phyloP scores from a whole-genome alignment of 2,329 filamentous ascomycete species.

The Ascochyta koolunga region DNA sequence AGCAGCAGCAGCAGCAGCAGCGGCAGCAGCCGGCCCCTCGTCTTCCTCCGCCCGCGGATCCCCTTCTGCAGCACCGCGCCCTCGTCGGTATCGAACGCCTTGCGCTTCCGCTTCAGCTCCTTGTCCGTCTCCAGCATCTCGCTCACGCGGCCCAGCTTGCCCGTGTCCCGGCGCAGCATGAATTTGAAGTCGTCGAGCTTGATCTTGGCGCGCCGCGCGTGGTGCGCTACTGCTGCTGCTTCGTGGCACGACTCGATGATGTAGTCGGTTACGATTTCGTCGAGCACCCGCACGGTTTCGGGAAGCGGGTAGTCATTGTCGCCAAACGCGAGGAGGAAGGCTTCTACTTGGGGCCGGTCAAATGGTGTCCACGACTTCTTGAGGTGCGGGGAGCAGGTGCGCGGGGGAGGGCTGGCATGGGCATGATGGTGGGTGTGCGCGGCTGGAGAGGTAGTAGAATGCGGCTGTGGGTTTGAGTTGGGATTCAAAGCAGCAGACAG shows the following conservation, averaged over 20 bases:
- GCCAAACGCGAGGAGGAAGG: constrained; percentile 80
- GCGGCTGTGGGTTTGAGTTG: too few relatives aligned
- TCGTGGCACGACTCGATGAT: constrained; percentile 92
- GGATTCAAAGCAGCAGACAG: not conserved
- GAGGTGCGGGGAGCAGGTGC: constrained; percentile 9
- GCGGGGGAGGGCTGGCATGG: constrained; percentile 14
- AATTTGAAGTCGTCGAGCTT: constrained; percentile 99
- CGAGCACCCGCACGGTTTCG: constrained; percentile 83
- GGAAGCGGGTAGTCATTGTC: constrained; percentile 79
- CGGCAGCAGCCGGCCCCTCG: not conserved
- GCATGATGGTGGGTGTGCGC: not conserved
- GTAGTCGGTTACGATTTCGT: constrained; percentile 93
- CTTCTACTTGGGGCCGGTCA: constrained; percentile 61
- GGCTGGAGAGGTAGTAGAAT: not conserved
- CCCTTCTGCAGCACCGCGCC: constrained; percentile 59
- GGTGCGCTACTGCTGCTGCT: constrained; percentile 82
- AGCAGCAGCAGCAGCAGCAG: not conserved
- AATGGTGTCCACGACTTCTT: constrained; percentile 9
- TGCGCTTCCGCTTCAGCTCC: constrained; percentile 81
- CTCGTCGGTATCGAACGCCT: constrained; percentile 73
- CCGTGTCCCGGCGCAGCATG: constrained; percentile 81
- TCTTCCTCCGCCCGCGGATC: constrained; percentile 20
- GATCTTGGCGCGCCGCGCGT: constrained; percentile 91
- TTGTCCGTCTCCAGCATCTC: constrained; percentile 89
- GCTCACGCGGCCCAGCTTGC: constrained; percentile 85